Evolutionary conservation across 176 grass and related monocot species (phyloP).

Genomic region (Avena insularis): DNA sequence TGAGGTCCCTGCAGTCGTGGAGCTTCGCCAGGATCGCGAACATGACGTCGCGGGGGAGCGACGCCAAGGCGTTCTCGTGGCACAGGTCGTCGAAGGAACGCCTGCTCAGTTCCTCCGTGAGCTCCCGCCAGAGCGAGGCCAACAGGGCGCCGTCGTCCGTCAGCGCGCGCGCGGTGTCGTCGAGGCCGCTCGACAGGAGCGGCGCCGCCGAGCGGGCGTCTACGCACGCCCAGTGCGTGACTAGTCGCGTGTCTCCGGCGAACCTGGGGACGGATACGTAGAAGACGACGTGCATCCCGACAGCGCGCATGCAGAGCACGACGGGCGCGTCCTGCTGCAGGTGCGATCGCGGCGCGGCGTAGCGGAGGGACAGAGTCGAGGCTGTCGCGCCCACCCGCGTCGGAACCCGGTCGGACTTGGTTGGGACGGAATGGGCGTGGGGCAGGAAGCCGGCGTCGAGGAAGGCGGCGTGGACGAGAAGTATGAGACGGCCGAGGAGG

Average conservation of each 20-base stretch:
- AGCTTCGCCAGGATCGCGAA: neutral
- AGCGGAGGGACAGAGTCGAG: neutral
- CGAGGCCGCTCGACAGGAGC: neutral
- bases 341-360: neutral
- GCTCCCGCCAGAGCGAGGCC: neutral
- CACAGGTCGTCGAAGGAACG: neutral
- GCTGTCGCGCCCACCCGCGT: neutral
- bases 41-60: neutral
- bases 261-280: no score
- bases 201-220: neutral
- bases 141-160: neutral
- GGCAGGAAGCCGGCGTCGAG: neutral
- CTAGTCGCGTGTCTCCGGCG: no score
- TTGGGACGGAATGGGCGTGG: neutral
- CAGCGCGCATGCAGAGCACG: no score
- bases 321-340: no score
- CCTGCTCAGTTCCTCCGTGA: neutral
- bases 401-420: neutral
- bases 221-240: no score
- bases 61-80: neutral
- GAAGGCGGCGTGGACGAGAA: neutral
- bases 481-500: no score
- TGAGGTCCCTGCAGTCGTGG: neutral
- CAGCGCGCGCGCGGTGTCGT: neutral
- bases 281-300: no score